These are phyloP conservation scores for Leucaena leucocephala DNA, from an alignment of 306 rosid genomes.

Conservation along the genomic window DNA sequence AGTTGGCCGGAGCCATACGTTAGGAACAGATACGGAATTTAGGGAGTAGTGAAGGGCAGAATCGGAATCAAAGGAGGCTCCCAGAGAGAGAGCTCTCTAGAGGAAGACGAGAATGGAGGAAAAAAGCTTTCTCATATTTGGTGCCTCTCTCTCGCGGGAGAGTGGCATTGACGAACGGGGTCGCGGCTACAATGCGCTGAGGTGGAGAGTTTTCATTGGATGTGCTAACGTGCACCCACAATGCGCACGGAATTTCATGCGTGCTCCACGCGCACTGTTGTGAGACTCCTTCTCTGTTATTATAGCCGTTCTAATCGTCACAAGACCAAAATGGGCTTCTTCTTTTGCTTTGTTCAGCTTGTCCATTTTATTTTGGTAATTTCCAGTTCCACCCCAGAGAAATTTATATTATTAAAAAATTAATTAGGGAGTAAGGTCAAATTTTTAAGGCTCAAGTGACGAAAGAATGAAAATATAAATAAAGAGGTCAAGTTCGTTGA, in stretches of 20 bases:
- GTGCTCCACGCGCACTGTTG: constrained; percentile 25
- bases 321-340: constrained; percentile 4
- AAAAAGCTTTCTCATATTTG: not conserved
- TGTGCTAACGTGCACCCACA: constrained; percentile 28
- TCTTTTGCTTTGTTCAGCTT: not conserved
- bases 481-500: not conserved
- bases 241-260: constrained; percentile 55
- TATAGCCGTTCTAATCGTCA: constrained; percentile 38
- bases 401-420: too few relatives aligned
- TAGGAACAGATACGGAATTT: constrained; percentile 16
- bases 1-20: constrained; percentile 64
- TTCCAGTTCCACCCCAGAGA: not conserved
- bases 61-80: constrained; percentile 39
- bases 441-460: not conserved
- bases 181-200: constrained; percentile 17
- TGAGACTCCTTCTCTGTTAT: constrained; percentile 21
- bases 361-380: not conserved
- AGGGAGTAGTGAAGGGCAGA: constrained; percentile 23
- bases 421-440: not conserved
- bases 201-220: constrained; percentile 46
- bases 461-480: not conserved
- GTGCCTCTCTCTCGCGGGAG: constrained; percentile 41
- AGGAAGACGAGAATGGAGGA: constrained; percentile 45
- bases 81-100: constrained; percentile 9
- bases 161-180: constrained; percentile 31